Base-by-base conservation (phyloP, 192 early-diverging fungal genomes). In the Rhizophagus clarus region DNA sequence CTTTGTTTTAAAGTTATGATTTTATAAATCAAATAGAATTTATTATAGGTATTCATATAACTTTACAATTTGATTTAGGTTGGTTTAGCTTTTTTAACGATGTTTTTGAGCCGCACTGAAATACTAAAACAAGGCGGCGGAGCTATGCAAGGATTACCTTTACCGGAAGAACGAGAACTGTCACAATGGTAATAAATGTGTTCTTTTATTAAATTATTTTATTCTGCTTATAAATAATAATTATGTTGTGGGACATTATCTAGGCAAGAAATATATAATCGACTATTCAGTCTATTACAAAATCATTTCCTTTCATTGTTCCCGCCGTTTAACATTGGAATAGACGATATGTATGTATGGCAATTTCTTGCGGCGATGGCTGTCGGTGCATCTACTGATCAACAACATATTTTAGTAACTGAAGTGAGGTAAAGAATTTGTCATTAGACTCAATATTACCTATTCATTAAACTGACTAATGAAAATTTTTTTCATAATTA, bases 331-430 rank as follows among this genome's bases (percentile, higher is more conserved):
- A 79, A 87, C 26, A 74, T 86, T 49, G 81, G 81, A 80, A 76
- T 90, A 66, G 91, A 96, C 82, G 97, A 98, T 83, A 88, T 96
- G 37, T 95, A 97, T 81, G 94, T 98, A 22, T 99, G 98, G 98
- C 97, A 98, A 82, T 99, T 99, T 79, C 86, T 99, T 84, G 96
- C 98, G 0, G 94, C 96, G 0, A 93, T 99, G 88, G 97, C 98
- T 2, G 92, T 96, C 2, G 94, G 96, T 14, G 98, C 98, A 0
- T 93, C 94, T 2, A 92, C 94, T 71, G 98, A 99, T 40, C 97
- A 98, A 86, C 98, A 99, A 86, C 91, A 94, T 51, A 86, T 94
- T 29, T 86, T 99, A 40, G 93, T 99, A 24, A 93, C 94, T 0
- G 97, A 98, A 89, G 94, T 95, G 51, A 87, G 95, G 86, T 94